A percentile compares a stretch with the other conserved stretches of the same genome.
These are phyloP conservation scores for Ogataea nonfermentans DNA, from an alignment of 805 yeast species.

Conservation along the genomic window DNA sequence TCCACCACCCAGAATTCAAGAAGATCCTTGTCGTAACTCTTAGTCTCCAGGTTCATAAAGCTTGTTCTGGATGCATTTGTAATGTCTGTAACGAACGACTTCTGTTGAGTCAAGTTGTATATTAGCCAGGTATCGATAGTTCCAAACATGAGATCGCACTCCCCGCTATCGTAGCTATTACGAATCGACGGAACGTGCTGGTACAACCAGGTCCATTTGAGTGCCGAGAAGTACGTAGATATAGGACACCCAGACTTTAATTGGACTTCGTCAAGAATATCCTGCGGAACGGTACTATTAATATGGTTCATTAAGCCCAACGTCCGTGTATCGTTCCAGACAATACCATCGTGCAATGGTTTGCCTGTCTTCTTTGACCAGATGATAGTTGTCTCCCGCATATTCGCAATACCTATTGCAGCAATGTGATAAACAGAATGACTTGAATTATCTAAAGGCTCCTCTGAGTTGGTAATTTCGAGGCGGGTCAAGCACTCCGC, in stretches of 20 bases:
- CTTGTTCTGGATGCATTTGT: slow-evolving; percentile 91
- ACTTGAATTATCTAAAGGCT: slow-evolving; percentile 31
- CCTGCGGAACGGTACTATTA: slow-evolving; percentile 51
- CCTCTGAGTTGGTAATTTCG: slow-evolving; percentile 53
- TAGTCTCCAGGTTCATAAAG: slow-evolving; percentile 77
- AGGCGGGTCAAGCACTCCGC: slow-evolving; percentile 60
- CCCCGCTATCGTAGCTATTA: slow-evolving; percentile 69
- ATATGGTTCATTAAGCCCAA: slow-evolving; percentile 64
- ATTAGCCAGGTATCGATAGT: slow-evolving; percentile 94
- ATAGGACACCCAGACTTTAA: slow-evolving; percentile 80
- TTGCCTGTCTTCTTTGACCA: slow-evolving; percentile 84
- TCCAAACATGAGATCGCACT: slow-evolving; percentile 78
- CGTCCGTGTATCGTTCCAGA: slow-evolving; percentile 95
- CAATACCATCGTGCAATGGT: slow-evolving; percentile 85
- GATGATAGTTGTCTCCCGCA: slow-evolving; percentile 90
- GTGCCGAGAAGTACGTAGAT: slow-evolving; percentile 88
- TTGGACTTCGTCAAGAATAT: slow-evolving; percentile 55
- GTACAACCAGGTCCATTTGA: slow-evolving; percentile 84
- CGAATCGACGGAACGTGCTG: slow-evolving; percentile 70
- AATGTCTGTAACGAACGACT: slow-evolving; percentile 75
- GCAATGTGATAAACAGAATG: slow-evolving; percentile 47
- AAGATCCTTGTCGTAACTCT: slow-evolving; percentile 72
- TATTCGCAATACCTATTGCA: slow-evolving; percentile 87
- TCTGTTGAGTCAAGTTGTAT: slow-evolving; percentile 72
- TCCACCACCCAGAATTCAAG: slow-evolving; percentile 81